Percentiles rank a stretch among this genome's conserved stretches.
Conservation (phyloP, 1,284 basidiomycete genomes). For the Cutaneotrichosporon spelunceum region DNA sequence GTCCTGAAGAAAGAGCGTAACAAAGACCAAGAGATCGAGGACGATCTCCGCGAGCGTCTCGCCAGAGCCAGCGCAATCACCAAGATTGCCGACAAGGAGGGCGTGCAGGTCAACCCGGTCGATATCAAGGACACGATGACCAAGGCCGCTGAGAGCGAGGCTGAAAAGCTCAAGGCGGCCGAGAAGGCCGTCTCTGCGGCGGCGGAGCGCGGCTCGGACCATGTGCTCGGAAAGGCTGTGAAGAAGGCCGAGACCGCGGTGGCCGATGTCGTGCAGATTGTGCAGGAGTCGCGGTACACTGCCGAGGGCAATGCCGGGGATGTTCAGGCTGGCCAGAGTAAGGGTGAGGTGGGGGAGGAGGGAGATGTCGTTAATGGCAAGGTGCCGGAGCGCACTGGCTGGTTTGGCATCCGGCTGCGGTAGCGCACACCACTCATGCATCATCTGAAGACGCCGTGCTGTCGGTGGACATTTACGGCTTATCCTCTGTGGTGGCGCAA, state of each 20-base stretch:
- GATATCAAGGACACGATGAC: neutral
- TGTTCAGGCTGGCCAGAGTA: neutral
- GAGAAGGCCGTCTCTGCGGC: neutral
- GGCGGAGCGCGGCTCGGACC: neutral
- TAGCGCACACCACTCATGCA: conserved; percentile 1
- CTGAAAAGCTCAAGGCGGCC: neutral
- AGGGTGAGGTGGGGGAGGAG: neutral
- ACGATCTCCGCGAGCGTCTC: conserved; percentile 14
- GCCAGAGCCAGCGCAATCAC: neutral
- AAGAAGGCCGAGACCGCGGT: neutral
- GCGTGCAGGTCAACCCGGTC: neutral
- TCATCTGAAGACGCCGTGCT: neutral
- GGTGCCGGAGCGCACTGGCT: conserved; percentile 1
- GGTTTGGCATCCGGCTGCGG: conserved; percentile 5
- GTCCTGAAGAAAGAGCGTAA: neutral
- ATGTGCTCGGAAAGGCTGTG: neutral
- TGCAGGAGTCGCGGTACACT: neutral
- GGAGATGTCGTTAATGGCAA: neutral
- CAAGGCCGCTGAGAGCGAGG: neutral
- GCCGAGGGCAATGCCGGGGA: neutral
- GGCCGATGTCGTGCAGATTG: neutral
- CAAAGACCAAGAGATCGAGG: neutral
- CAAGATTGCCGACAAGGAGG: neutral
- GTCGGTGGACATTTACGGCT: too few relatives aligned
- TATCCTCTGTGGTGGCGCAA: too few relatives aligned